phyloP scores from a whole-genome alignment of 768 basidiomycete genomes.

The Lactifluus subvellereus region DNA sequence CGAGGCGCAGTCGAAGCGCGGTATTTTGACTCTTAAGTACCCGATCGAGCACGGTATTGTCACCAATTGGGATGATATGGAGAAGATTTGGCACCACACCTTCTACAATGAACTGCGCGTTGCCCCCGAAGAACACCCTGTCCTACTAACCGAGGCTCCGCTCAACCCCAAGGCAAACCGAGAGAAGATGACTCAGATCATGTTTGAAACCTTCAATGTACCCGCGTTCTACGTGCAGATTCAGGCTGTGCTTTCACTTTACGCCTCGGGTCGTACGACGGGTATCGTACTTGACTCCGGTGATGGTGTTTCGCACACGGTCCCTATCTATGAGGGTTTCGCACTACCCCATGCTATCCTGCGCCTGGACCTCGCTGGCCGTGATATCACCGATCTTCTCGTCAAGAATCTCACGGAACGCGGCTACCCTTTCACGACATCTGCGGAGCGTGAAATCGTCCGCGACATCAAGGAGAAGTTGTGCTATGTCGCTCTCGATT shows the following conservation, averaged over 20 bases:
- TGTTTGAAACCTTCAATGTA: slow-evolving; percentile 74
- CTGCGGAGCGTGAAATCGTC: slow-evolving; percentile 90
- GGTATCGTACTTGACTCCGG: slow-evolving; percentile 94
- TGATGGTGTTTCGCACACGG: slow-evolving; percentile 94
- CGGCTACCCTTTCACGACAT: slow-evolving; percentile 91
- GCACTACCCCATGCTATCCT: slow-evolving; percentile 88
- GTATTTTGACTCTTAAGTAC: slow-evolving; percentile 90
- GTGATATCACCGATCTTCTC: slow-evolving; percentile 82
- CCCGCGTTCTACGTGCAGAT: slow-evolving; percentile 73
- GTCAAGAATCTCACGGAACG: slow-evolving; percentile 86
- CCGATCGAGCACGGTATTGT: slow-evolving; percentile 93
- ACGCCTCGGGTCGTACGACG: slow-evolving; percentile 93
- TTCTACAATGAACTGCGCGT: slow-evolving; percentile 84
- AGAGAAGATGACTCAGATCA: slow-evolving; percentile 74
- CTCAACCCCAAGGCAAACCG: slow-evolving; percentile 70
- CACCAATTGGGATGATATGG: slow-evolving; percentile 99
- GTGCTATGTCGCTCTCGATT: slow-evolving; percentile 92
- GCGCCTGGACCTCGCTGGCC: slow-evolving; percentile 87
- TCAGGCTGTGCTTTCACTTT: slow-evolving; percentile 70
- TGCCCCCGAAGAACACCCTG: slow-evolving; percentile 71
- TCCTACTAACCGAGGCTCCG: slow-evolving; percentile 66
- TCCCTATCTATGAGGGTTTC: slow-evolving; percentile 96
- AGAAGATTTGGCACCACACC: slow-evolving; percentile 98
- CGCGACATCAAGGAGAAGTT: slow-evolving; percentile 93
- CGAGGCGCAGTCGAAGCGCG: slow-evolving; percentile 91